Conservation (phyloP, 2,329 filamentous ascomycete genomes). For the Incumbomyces delicatus region DNA sequence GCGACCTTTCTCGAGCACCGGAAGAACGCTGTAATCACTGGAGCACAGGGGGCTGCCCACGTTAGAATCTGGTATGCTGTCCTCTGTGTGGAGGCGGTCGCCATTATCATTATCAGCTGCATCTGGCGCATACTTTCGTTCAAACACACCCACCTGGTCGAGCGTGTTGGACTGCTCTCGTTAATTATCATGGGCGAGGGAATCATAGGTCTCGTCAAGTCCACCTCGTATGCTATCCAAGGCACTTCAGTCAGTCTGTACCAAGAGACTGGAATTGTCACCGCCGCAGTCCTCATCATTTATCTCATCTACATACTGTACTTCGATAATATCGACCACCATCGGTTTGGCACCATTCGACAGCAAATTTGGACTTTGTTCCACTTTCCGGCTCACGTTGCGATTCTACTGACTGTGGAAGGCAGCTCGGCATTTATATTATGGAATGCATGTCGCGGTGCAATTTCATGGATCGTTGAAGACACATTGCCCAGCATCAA, state of each 20-base stretch:
- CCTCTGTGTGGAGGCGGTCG: conserved; percentile 43
- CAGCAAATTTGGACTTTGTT: conserved; percentile 44
- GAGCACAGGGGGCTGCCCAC: background rate
- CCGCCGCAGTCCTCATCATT: conserved; percentile 23
- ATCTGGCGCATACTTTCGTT: conserved; percentile 50
- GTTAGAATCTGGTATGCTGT: conserved; percentile 44
- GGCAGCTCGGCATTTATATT: conserved; percentile 26
- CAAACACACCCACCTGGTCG: conserved; percentile 52
- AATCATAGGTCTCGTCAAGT: conserved; percentile 42
- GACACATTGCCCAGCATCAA: background rate
- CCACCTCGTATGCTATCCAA: conserved; percentile 13
- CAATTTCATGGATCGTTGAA: conserved; percentile 1
- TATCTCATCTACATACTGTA: conserved; percentile 56
- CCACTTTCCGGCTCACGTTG: conserved; percentile 56
- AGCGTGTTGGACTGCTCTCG: conserved; percentile 54
- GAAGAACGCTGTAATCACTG: background rate
- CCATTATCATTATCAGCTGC: conserved; percentile 45
- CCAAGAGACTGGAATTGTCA: conserved; percentile 29
- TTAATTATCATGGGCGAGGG: conserved; percentile 59
- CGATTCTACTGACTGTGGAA: conserved; percentile 55
- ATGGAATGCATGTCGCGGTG: conserved; percentile 7
- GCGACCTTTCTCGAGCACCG: conserved; percentile 9
- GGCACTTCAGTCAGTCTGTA: conserved; percentile 22
- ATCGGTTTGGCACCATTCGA: conserved; percentile 42
- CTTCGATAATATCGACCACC: conserved; percentile 46